phyloP scores from a whole-genome alignment of 2,329 filamentous ascomycete genomes.

The Trichoderma asperellum region DNA sequence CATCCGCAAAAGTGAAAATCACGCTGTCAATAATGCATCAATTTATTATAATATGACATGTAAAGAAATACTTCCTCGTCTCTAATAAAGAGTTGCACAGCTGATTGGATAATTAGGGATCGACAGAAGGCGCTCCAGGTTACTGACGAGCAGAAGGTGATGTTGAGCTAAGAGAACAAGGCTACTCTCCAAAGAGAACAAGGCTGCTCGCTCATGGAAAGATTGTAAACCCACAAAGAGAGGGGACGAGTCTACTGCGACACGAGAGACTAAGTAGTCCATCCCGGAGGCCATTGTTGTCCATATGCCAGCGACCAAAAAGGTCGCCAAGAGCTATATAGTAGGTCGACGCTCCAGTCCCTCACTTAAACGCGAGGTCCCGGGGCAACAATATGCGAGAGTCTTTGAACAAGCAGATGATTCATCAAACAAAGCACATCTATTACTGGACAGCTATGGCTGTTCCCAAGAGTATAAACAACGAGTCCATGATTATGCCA shows the following conservation, averaged over 20 bases:
- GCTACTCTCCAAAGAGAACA: background rate
- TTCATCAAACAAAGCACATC: background rate
- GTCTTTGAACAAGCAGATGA: slow-evolving; percentile 2
- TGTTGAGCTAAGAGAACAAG: background rate
- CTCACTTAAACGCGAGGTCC: too few relatives aligned
- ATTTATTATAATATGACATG: background rate
- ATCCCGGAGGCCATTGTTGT: background rate
- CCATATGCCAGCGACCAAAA: background rate
- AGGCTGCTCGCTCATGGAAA: background rate
- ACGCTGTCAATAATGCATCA: background rate
- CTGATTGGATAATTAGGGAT: background rate
- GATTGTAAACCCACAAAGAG: background rate
- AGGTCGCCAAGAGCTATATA: background rate
- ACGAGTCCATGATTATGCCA: background rate
- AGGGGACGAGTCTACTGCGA: background rate
- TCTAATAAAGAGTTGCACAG: background rate
- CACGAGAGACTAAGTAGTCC: background rate
- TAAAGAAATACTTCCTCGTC: background rate
- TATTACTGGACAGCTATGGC: background rate
- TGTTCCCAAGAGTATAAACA: background rate
- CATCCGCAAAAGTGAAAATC: background rate
- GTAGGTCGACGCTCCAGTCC: background rate
- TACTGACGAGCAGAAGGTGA: slow-evolving; percentile 3
- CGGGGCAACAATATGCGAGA: background rate
- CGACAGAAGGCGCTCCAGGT: background rate